Conservation (phyloP, 2,329 filamentous ascomycete species). For the Cladosporium sphaerospermum region DNA sequence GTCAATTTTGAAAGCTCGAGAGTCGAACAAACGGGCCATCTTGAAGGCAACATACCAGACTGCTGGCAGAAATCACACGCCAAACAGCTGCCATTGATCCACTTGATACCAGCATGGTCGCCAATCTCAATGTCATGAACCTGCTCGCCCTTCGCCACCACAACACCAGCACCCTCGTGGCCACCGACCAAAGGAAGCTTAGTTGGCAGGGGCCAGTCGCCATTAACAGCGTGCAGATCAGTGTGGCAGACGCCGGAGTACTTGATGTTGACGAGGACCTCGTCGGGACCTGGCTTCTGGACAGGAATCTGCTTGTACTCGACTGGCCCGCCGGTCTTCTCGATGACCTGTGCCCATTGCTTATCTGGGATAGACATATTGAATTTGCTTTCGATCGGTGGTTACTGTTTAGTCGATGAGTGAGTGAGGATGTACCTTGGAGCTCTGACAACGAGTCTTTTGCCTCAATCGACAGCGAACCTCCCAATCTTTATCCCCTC, state of each 20-base stretch:
- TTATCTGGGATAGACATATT: slow-evolving; percentile 58
- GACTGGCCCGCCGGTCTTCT: slow-evolving; percentile 66
- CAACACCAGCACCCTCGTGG: slow-evolving; percentile 69
- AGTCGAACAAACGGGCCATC: too few species aligned
- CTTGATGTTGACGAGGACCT: slow-evolving; percentile 87
- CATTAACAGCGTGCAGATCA: slow-evolving; percentile 73
- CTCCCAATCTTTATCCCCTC: not conserved
- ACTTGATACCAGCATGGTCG: slow-evolving; percentile 81
- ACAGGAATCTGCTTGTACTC: slow-evolving; percentile 79
- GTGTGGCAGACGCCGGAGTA: slow-evolving; percentile 90
- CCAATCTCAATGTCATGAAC: slow-evolving; percentile 74
- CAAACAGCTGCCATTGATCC: slow-evolving; percentile 85
- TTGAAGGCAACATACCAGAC: slow-evolving; percentile 64
- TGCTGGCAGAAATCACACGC: slow-evolving; percentile 76
- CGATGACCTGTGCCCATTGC: slow-evolving; percentile 89
- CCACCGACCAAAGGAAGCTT: slow-evolving; percentile 85
- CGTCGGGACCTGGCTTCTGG: slow-evolving; percentile 72
- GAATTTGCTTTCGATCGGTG: not conserved
- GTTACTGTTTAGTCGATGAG: not conserved
- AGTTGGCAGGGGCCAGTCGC: slow-evolving; percentile 79
- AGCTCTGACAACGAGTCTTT: not conserved
- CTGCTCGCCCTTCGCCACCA: slow-evolving; percentile 72
- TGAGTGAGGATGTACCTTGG: not conserved
- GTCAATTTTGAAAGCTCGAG: not conserved
- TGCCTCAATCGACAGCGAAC: not conserved